Evolutionary conservation across 768 basidiomycete genomes (phyloP).

Genomic region (Mycena kentingensis): DNA sequence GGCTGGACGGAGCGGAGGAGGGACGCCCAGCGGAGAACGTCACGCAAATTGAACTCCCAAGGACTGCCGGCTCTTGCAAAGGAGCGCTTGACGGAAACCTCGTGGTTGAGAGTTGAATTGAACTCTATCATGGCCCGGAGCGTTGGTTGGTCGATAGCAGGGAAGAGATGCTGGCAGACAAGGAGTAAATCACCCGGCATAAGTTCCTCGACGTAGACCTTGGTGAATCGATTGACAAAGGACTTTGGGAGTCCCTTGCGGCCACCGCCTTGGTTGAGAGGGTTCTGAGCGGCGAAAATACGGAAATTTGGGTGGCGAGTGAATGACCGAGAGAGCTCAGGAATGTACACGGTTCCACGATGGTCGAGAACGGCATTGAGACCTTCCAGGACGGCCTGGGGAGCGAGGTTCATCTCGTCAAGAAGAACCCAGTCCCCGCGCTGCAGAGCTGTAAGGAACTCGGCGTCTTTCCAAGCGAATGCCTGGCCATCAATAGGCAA

Average conservation of each 20-base stretch:
- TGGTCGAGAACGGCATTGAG: slow-evolving; percentile 96
- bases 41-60: slow-evolving; percentile 98
- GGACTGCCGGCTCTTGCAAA: slow-evolving; percentile 85
- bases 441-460: slow-evolving; percentile 90
- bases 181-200: slow-evolving; percentile 72
- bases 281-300: slow-evolving; percentile 98
- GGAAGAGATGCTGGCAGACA: slow-evolving; percentile 77
- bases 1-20: slow-evolving; percentile 42
- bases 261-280: slow-evolving; percentile 92
- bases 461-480: slow-evolving; percentile 97
- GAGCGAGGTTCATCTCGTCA: slow-evolving; percentile 99
- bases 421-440: slow-evolving; percentile 97
- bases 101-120: slow-evolving; percentile 70
- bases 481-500: slow-evolving; percentile 90
- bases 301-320: slow-evolving; percentile 89
- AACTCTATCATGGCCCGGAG: slow-evolving; percentile 80
- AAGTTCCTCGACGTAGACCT: slow-evolving; percentile 90
- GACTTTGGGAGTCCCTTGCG: slow-evolving; percentile 97
- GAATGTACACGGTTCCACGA: slow-evolving; percentile 91
- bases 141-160: slow-evolving; percentile 51
- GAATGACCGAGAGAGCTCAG: slow-evolving; percentile 91
- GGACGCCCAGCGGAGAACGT: slow-evolving; percentile 86
- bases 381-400: slow-evolving; percentile 95
- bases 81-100: slow-evolving; percentile 59
- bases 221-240: slow-evolving; percentile 97